These are phyloP conservation scores for Pseudogymnoascus sp. DNA, from an alignment of 2,329 filamentous ascomycete genomes.

Conservation along the genomic window DNA sequence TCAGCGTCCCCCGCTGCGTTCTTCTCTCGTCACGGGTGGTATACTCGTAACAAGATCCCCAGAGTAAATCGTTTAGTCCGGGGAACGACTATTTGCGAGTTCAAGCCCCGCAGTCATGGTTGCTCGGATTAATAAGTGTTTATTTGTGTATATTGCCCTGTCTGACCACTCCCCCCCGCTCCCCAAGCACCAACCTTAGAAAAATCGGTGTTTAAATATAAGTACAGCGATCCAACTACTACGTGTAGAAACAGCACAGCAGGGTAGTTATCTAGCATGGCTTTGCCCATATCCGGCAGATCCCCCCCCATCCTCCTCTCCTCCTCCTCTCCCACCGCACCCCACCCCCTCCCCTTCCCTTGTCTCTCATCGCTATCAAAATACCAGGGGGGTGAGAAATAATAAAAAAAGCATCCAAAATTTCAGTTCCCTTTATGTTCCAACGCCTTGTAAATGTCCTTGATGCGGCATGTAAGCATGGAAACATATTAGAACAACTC, in stretches of 20 bases:
- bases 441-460: conserved; percentile 5
- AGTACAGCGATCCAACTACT: not conserved
- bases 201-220: not conserved
- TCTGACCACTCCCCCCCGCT: too few relatives aligned
- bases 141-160: not conserved
- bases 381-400: not conserved
- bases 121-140: not conserved
- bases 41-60: not conserved
- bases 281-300: not conserved
- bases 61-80: not conserved
- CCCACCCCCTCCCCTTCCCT: not conserved
- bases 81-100: too few relatives aligned
- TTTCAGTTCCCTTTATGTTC: not conserved
- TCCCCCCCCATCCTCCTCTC: too few relatives aligned
- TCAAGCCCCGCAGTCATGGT: too few relatives aligned
- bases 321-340: not conserved
- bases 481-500: conserved; percentile 6
- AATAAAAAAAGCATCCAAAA: not conserved
- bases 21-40: not conserved
- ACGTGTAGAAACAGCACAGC: not conserved
- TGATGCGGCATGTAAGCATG: conserved; percentile 5
- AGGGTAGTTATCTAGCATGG: not conserved
- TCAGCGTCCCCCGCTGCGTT: not conserved
- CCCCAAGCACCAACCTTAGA: not conserved
- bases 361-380: not conserved